Evolutionary conservation across 169 alveolate genomes (phyloP), one percentile per base, ranked within the genome.

Genomic region (Theileria parva): DNA sequence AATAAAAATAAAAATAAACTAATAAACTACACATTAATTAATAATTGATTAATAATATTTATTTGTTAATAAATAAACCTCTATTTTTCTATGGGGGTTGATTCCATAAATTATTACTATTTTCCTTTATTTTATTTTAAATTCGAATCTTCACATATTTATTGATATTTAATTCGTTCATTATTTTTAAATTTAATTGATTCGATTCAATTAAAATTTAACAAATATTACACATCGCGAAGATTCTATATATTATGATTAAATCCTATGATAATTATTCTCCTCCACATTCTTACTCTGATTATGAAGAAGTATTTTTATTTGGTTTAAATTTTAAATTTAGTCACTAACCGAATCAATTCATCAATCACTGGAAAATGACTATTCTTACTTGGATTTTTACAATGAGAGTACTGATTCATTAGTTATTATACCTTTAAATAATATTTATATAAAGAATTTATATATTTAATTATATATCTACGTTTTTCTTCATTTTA

Each of bases 281-380:
- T 61, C 69, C 32, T 3, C 27, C 32, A n/a, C 13, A 61, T 13
- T 13, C 69, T n/a, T n/a, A 61, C 34, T 61, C 69, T 61, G 69
- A 61, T 13, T 61, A 61, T 61, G 69, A 61, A 25, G 69, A 61
- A n/a, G 69, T 61, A 13, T 27, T 61, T 61, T 61, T 61, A 9
- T 61, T n/a, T 13, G 9, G 3, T 15, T 61, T 61, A 3, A 23
- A 13, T n/a, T 61, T 61, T 61, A 2, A 25, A 13, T 61, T 61
- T n/a, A 61, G 69, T 19, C 69, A 17, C 34, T 61, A 27, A 61
- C 9, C 69, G 48, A 61, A 3, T 61, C 69, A 3, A n/a, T 61
- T 4, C 50, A 15, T 3, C 69, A 61, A 9, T 27, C 69, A 5
- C 15, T 15, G n/a, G n/a, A 13, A 2, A 25, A 25, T 12, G 69